Evolutionary conservation across 192 early-diverging fungal species (phyloP).

Genomic region (Linnemannia elongata): DNA sequence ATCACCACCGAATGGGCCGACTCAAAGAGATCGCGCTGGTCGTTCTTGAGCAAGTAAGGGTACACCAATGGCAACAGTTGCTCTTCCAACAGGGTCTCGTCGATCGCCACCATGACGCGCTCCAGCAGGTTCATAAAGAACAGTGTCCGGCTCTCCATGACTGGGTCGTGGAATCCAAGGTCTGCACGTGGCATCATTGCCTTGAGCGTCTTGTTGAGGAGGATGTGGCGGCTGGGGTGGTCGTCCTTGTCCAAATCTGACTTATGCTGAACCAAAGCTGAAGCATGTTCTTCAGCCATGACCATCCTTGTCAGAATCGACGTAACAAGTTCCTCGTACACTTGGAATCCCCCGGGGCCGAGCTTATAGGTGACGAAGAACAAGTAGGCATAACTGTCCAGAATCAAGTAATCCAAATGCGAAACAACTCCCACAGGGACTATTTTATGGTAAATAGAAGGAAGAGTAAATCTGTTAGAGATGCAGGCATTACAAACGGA

Average conservation of each 20-base stretch:
- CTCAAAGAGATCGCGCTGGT: constrained; percentile 63
- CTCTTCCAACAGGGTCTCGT: constrained; percentile 61
- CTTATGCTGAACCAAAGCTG: background rate
- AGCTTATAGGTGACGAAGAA: constrained; percentile 64
- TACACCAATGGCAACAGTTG: constrained; percentile 63
- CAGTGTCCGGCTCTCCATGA: constrained; percentile 53
- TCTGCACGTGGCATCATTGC: constrained; percentile 39
- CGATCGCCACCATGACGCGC: constrained; percentile 58
- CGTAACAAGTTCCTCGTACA: constrained; percentile 64
- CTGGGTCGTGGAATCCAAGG: constrained; percentile 35
- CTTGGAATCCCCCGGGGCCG: constrained; percentile 60
- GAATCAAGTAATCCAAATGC: constrained; percentile 36
- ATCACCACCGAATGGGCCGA: constrained; percentile 65
- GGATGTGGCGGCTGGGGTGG: constrained; percentile 15
- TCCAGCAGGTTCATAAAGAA: constrained; percentile 67
- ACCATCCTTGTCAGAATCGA: constrained; percentile 59
- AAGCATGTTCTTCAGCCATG: constrained; percentile 18
- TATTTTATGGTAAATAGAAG: background rate
- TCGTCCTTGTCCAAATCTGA: constrained; percentile 6
- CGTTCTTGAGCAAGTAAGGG: constrained; percentile 53
- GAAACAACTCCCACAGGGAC: constrained; percentile 26
- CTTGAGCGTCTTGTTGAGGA: constrained; percentile 38
- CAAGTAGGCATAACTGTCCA: constrained; percentile 63
- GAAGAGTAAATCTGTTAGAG: background rate
- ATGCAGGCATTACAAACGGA: background rate